Evolutionary conservation across 164 flowering plant species (phyloP), one percentile per base, ranked within the genome.

Genomic region (Kingdonia uniflora): DNA sequence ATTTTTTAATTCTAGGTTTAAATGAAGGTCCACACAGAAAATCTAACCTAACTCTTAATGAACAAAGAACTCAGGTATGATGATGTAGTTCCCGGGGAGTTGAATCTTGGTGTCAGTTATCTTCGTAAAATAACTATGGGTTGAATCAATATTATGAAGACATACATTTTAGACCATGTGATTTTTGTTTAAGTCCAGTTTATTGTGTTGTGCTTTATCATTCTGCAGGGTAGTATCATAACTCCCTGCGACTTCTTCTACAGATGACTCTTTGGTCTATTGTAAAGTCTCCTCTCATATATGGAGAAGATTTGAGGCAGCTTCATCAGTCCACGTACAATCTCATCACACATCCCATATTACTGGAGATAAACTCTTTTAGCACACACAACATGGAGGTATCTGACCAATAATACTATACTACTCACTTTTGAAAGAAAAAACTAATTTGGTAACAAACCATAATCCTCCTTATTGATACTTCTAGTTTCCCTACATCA

Each of bases 241-340:
- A 29, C 35, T 29, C 8, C 35, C 35, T 29, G 8, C 8, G 4
- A 29, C 42, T 65, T 17, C n/a, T 52, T 66, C 39, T 20, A 26
- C 79, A 91, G 97, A 77, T 92, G 74, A 84, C 98, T 47, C 62
- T 92, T 39, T 92, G 98, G 96, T 69, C 96, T 44, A 84, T 92
- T 71, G 82, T 83, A 48, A 87, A 74, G 74, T 92, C 98, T 35
- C 96, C 98, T 37, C 76, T 92, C 55, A 85, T 92, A 84, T 87
- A 80, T 65, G 98, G 98, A 64, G 98, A 96, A 43, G 96, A 92
- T 70, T 54, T 88, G 67, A 74, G 85, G 63, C 67, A 73, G 11
- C 77, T 92, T 24, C 96, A 92, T 37, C 49, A 75, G 0, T 15
- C 58, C 35, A 85, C 95, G 2, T 70, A 71, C 46, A 60, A 42